These are phyloP conservation scores for Podila verticillata DNA, from an alignment of 192 early-diverging fungal species.

Conservation along the genomic window DNA sequence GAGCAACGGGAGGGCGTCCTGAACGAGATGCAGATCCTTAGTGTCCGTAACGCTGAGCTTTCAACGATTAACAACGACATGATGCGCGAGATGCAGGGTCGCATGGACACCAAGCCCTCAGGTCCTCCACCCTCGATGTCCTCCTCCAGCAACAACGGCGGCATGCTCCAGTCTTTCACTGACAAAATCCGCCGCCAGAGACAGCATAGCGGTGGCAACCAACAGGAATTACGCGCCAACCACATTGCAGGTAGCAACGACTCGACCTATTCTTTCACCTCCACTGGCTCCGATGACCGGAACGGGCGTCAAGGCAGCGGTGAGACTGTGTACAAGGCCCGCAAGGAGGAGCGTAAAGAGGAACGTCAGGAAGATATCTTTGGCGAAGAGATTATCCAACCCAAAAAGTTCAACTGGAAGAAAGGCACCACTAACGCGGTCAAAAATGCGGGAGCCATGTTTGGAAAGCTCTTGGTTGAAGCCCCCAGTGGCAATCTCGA, in stretches of 20 bases:
- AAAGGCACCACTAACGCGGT: conserved; percentile 51
- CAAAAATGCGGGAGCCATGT: conserved; percentile 49
- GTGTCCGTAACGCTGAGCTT: conserved; percentile 63
- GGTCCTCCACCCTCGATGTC: conserved; percentile 14
- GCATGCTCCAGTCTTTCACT: conserved; percentile 19
- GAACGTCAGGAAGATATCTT: conserved; percentile 43
- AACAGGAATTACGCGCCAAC: conserved; percentile 32
- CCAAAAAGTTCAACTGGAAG: conserved; percentile 67
- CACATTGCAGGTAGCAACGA: conserved; percentile 34
- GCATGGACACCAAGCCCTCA: conserved; percentile 12
- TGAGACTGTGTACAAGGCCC: conserved; percentile 2
- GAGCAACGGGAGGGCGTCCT: conserved; percentile 60
- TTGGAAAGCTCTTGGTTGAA: conserved; percentile 42
- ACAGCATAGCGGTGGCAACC: conserved; percentile 38
- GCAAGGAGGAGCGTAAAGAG: conserved; percentile 39
- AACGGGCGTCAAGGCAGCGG: not conserved
- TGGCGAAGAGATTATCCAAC: conserved; percentile 44
- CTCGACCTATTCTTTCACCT: conserved; percentile 36
- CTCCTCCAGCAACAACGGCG: conserved; percentile 10
- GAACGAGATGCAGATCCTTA: conserved; percentile 62
- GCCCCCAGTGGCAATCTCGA: conserved; percentile 1
- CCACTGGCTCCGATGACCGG: conserved; percentile 26
- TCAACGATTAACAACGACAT: conserved; percentile 67
- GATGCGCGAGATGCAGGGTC: conserved; percentile 50
- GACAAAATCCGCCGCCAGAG: conserved; percentile 38